Evolutionary conservation across 2,329 filamentous ascomycete genomes (phyloP).

Genomic region (Clonostachys byssicola): DNA sequence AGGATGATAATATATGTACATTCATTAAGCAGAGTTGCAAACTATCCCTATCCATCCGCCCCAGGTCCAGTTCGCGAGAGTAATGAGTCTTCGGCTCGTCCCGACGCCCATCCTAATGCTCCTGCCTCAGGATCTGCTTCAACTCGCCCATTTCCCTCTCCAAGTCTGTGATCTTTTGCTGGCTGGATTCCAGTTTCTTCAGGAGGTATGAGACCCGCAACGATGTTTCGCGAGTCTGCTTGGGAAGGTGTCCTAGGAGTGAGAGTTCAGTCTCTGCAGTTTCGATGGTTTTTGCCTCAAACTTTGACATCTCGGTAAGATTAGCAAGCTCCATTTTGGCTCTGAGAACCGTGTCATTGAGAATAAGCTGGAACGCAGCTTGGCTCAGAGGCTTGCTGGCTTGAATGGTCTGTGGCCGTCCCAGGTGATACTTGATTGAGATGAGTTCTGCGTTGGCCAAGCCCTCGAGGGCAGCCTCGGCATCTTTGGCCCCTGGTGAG

Average conservation of each 20-base stretch:
- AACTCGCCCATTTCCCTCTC: conserved; percentile 68
- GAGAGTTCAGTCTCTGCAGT: conserved; percentile 76
- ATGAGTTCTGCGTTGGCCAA: conserved; percentile 87
- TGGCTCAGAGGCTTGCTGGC: conserved; percentile 84
- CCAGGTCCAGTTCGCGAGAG: too few relatives aligned
- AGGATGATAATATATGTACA: too few relatives aligned
- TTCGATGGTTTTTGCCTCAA: conserved; percentile 70
- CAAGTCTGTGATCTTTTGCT: conserved; percentile 68
- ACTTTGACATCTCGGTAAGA: conserved; percentile 63
- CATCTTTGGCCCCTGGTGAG: conserved; percentile 44
- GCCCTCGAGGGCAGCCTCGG: conserved; percentile 72
- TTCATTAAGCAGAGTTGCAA: too few relatives aligned
- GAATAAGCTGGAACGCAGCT: conserved; percentile 72
- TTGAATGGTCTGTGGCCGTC: conserved; percentile 72
- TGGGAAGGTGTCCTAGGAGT: conserved; percentile 65
- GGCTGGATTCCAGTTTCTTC: conserved; percentile 67
- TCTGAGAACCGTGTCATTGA: conserved; percentile 66
- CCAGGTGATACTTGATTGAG: conserved; percentile 65
- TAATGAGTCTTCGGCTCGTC: too few relatives aligned
- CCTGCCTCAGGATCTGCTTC: conserved; percentile 58
- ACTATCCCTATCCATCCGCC: too few relatives aligned
- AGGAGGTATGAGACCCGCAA: conserved; percentile 70
- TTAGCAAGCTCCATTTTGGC: conserved; percentile 71
- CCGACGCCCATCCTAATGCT: conserved; percentile 3
- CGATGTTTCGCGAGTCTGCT: conserved; percentile 63